Evolutionary conservation across 257 asterid genomes (phyloP), one percentile per base, ranked within the genome.

Genomic region (Cynanchum wilfordii): DNA sequence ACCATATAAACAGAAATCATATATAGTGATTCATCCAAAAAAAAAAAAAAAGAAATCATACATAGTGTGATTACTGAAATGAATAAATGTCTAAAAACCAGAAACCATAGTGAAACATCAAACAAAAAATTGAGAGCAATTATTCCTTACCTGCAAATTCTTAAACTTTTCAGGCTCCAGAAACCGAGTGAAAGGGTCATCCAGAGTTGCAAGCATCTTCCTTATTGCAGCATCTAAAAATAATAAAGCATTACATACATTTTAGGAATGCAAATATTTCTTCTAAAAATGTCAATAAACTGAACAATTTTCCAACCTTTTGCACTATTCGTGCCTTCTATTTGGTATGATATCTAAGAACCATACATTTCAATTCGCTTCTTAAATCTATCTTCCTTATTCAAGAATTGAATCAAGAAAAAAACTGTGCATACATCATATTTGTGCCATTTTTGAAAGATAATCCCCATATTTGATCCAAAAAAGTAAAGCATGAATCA

Each of bases 111-210:
- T 3, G 71, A 9, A 65, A 36, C 30, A 44, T 62, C 55, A 27
- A 55, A 51, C 69, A 74, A 72, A 51, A 79, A 52, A 22, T 47
- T 65, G 71, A 73, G 65, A 79, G 38, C 76, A 75, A 76, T 76
- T 77, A 80, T 75, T 42, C 71, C 78, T 65, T 88, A 95, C 99
- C 98, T 96, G 77, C 89, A 95, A 80, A 81, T 88, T 92, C 85
- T 86, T 95, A 71, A 92, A 92, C 79, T 80, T 95, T 68, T 86
- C 89, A 59, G 98, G 99, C 89, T 95, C 99, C 83, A 95, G 80
- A 80, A 95, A 95, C 76, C 99, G 91, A 40, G 97, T 95, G 84
- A 95, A 95, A 72, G 98, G 98, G 75, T 95, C 99, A 81, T 86
- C 96, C 75, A 95, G 82, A 71, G 99, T 92, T 59, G 97, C 90